These are phyloP conservation scores for Chytridiales sp. DNA, from an alignment of 371 early-diverging fungal species.

Conservation along the genomic window DNA sequence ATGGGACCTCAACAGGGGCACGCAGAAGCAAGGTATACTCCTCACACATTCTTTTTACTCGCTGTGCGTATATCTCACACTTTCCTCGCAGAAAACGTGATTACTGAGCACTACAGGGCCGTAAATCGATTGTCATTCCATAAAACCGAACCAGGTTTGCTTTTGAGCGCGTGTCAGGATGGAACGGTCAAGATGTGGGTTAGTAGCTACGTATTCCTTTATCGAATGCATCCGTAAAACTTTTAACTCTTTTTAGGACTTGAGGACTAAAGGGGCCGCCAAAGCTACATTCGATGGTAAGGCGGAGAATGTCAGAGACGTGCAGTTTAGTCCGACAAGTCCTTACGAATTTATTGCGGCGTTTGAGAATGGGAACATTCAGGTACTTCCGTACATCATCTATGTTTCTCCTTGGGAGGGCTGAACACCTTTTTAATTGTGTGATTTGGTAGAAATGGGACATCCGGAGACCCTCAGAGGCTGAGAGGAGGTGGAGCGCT, in stretches of 20 bases:
- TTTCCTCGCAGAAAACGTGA: constrained; percentile 56
- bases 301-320: constrained; percentile 81
- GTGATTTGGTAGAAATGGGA: constrained; percentile 69
- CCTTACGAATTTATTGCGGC: constrained; percentile 75
- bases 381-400: constrained; percentile 47
- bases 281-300: constrained; percentile 70
- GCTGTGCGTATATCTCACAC: not conserved
- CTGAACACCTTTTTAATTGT: not conserved
- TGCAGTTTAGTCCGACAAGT: constrained; percentile 71
- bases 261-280: constrained; percentile 59
- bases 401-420: constrained; percentile 4
- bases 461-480: constrained; percentile 61
- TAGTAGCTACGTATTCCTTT: constrained; percentile 3
- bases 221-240: not conserved
- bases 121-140: constrained; percentile 81
- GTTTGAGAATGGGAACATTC: constrained; percentile 85
- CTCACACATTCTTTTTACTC: not conserved
- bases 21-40: constrained; percentile 51
- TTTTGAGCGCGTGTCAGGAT: constrained; percentile 83
- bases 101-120: constrained; percentile 76
- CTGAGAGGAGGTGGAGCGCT: constrained; percentile 71
- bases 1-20: constrained; percentile 64
- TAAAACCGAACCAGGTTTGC: constrained; percentile 62
- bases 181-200: constrained; percentile 81
- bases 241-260: constrained; percentile 60